Evolutionary conservation across 23 red algal genomes (phyloP).

Genomic region (Pyropia yezoensis): DNA sequence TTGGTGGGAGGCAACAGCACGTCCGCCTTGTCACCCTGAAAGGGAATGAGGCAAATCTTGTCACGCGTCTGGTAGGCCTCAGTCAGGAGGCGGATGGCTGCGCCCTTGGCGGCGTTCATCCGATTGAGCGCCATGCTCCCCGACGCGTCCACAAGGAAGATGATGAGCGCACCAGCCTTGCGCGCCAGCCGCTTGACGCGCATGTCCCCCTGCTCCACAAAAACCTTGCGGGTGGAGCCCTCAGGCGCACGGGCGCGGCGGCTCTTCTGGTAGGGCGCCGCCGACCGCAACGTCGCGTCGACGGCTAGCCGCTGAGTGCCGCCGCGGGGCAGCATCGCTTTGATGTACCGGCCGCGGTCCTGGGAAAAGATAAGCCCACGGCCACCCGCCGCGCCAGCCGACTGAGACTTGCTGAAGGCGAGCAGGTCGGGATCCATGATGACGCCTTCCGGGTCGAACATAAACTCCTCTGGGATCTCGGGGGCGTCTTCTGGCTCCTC

Average conservation of each 20-base stretch:
- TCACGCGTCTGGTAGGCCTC: slow-evolving; percentile 98
- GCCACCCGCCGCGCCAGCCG: slow-evolving; percentile 62
- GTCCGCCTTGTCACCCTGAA: slow-evolving; percentile 82
- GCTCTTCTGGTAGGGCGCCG: slow-evolving; percentile 84
- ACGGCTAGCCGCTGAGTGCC: slow-evolving; percentile 70
- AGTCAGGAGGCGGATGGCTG: slow-evolving; percentile 87
- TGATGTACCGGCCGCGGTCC: slow-evolving; percentile 97
- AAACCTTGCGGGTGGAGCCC: slow-evolving; percentile 39
- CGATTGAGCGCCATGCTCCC: slow-evolving; percentile 97
- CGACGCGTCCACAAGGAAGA: slow-evolving; percentile 93
- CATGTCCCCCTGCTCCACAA: slow-evolving; percentile 84
- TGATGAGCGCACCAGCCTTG: slow-evolving; percentile 86
- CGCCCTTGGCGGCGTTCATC: slow-evolving; percentile 98
- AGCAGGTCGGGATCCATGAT: slow-evolving; percentile 89
- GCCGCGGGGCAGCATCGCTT: slow-evolving; percentile 89
- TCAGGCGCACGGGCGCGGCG: slow-evolving; percentile 32
- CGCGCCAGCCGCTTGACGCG: slow-evolving; percentile 80
- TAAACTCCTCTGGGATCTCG: slow-evolving; percentile 91
- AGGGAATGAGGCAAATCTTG: slow-evolving; percentile 86
- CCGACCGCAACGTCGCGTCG: slow-evolving; percentile 90
- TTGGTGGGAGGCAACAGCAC: slow-evolving; percentile 95
- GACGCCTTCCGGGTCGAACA: slow-evolving; percentile 98
- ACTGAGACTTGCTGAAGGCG: slow-evolving; percentile 72
- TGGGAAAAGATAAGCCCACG: slow-evolving; percentile 86
- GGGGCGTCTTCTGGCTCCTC: slow-evolving; percentile 73